Base-by-base conservation (phyloP, 139 green algal species). In the Ettlia oleoabundans region DNA sequence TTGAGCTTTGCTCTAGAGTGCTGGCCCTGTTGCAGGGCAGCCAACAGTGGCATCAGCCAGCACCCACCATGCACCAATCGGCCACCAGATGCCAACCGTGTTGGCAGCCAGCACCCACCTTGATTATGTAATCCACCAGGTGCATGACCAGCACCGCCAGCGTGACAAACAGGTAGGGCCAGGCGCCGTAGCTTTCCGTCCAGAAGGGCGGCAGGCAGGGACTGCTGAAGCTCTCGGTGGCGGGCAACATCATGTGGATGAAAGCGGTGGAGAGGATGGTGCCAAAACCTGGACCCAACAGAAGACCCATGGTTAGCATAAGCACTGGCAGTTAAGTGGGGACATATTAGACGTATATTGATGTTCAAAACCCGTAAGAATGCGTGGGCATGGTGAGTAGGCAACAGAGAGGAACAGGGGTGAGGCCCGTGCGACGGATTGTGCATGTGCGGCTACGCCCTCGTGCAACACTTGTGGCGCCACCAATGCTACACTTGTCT, bases 191-290 rank as follows among this genome's bases (percentile, higher is more conserved):
- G 6, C 63, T 28, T 0, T 47, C 51, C 8, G 5, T 18, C 70
- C 74, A 77, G 30, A 72, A 84, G 26, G 73, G 24, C 30, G 84
- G 66, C 63, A 91, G 51, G 80, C 84, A 89, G 21, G 84, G 73
- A 38, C 55, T 76, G 24, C 15, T 24, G 7, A 92, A 69, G 0
- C 77, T 43, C 28, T 71, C 61, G 0, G 67, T 33, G 1, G 85
- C 84, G 47, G 89, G 86, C 15, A 82, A 78, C 35, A 93, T 52
- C 37, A 93, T 86, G 52, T 94, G 91, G 41, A 94, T 81, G 7
- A 91, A 82, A 3, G 84, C 86, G 62, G 87, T 91, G n/a, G 85
- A 76, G 32, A 91, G 42, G 37, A 92, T 74, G 19, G 75, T 70
- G 35, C 84, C 84, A 43, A 66, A 82, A 33, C 71, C 71, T 78